Conservation (phyloP, 306 rosid species). For the Prunus kanzakura region DNA sequence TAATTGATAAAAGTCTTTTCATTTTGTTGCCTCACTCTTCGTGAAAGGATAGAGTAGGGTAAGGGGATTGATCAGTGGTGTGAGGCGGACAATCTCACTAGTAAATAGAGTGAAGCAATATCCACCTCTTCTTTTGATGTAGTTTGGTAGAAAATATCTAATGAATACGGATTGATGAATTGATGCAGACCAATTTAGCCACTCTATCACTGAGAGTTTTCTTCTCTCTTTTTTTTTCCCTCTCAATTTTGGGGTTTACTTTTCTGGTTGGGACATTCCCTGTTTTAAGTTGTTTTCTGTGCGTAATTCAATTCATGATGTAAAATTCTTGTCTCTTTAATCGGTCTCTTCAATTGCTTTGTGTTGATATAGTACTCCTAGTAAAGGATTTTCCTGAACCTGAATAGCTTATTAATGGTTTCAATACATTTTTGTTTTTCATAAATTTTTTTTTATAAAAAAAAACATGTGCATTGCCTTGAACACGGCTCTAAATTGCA, state of each 20-base stretch:
- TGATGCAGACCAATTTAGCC: neutral
- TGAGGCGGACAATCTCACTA: neutral
- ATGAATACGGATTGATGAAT: neutral
- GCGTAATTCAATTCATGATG: neutral
- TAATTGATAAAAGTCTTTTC: neutral
- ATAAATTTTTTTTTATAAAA: neutral
- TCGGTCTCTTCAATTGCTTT: neutral
- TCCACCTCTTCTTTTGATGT: neutral
- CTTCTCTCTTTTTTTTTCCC: neutral
- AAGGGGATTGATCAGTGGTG: neutral
- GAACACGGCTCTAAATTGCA: neutral
- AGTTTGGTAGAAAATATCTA: neutral
- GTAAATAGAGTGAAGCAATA: neutral
- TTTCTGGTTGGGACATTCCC: neutral
- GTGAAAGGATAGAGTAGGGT: neutral
- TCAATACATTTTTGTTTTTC: neutral
- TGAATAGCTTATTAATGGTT: neutral
- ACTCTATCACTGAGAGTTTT: neutral
- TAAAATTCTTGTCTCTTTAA: neutral
- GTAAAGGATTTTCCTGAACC: neutral
- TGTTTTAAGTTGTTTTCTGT: neutral
- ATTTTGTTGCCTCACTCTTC: neutral
- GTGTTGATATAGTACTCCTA: neutral
- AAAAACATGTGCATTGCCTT: neutral
- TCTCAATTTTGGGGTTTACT: neutral